Conservation (phyloP, 163 green algal genomes). For the Picocystis sp. region DNA sequence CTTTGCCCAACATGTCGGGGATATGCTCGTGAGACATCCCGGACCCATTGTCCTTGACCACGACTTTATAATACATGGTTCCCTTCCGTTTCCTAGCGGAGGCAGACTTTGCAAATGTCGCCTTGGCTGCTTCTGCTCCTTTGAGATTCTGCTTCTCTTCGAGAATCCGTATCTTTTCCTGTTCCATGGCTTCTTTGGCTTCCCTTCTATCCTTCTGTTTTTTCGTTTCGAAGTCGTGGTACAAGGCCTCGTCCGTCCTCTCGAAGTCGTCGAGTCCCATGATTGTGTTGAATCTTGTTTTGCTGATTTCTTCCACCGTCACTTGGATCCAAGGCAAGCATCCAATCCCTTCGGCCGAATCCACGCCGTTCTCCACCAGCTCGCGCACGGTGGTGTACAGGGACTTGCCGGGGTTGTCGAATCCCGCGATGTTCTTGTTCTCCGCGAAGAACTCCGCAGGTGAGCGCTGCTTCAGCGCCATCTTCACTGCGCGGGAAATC, state of each 20-base stretch:
- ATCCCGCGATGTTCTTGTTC: slow-evolving; percentile 97
- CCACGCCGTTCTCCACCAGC: slow-evolving; percentile 80
- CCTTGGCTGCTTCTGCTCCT: slow-evolving; percentile 23
- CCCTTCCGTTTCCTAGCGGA: background rate
- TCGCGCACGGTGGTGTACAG: slow-evolving; percentile 89
- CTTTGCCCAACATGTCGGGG: slow-evolving; percentile 73
- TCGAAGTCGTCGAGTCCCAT: slow-evolving; percentile 60
- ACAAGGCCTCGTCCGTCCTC: slow-evolving; percentile 69
- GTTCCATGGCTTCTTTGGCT: slow-evolving; percentile 57
- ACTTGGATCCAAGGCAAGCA: slow-evolving; percentile 64
- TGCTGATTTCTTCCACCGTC: slow-evolving; percentile 77
- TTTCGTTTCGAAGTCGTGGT: slow-evolving; percentile 80
- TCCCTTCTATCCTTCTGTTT: slow-evolving; percentile 50
- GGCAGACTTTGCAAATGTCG: slow-evolving; percentile 1
- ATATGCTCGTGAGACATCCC: slow-evolving; percentile 90
- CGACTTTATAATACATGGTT: slow-evolving; percentile 9
- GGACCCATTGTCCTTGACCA: slow-evolving; percentile 63
- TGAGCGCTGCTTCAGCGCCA: slow-evolving; percentile 9
- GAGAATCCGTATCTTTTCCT: slow-evolving; percentile 49
- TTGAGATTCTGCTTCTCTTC: slow-evolving; percentile 37
- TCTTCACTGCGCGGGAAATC: too few species aligned
- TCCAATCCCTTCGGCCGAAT: slow-evolving; percentile 60
- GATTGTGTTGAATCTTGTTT: slow-evolving; percentile 60
- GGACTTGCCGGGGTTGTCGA: slow-evolving; percentile 93
- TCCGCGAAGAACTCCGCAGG: slow-evolving; percentile 96